These are phyloP conservation scores for Penicillium ochrochloron DNA, from an alignment of 495 filamentous ascomycete species.

Conservation along the genomic window DNA sequence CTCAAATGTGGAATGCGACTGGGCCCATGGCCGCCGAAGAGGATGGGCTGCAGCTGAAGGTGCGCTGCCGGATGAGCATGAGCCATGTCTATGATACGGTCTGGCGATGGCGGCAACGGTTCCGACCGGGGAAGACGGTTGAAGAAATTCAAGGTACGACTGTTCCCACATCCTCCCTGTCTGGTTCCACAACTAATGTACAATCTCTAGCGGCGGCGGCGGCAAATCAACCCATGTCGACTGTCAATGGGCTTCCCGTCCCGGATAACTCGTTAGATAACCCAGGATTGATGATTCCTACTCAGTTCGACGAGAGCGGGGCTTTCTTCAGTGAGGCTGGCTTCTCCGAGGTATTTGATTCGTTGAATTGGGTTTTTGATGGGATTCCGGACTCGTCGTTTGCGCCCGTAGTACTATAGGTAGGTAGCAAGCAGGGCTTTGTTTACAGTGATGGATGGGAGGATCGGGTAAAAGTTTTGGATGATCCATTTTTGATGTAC, in stretches of 20 bases:
- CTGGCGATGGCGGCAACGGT: constrained; percentile 54
- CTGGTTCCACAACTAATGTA: constrained; percentile 12
- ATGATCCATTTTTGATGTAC: neutral
- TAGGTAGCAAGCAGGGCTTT: too few relatives aligned
- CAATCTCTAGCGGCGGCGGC: constrained; percentile 12
- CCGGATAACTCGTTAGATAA: constrained; percentile 42
- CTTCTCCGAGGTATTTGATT: constrained; percentile 54
- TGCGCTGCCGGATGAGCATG: constrained; percentile 57
- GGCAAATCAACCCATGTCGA: constrained; percentile 38
- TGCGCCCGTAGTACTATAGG: constrained; percentile 45
- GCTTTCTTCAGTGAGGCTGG: constrained; percentile 51
- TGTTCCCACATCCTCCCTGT: constrained; percentile 7
- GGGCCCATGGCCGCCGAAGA: constrained; percentile 40
- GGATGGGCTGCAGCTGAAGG: constrained; percentile 48
- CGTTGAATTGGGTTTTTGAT: constrained; percentile 55
- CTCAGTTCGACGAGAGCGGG: constrained; percentile 48
- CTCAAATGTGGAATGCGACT: constrained; percentile 56
- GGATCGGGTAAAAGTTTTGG: neutral
- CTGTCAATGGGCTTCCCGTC: constrained; percentile 30
- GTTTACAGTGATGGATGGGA: neutral
- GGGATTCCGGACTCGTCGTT: constrained; percentile 50
- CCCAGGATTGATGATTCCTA: constrained; percentile 41
- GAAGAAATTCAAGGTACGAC: constrained; percentile 49
- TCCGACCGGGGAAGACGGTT: constrained; percentile 46
- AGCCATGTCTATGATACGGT: constrained; percentile 57